A percentile compares a stretch with the other conserved stretches of the same genome.
These are phyloP conservation scores for Pholiota molesta DNA, from an alignment of 768 basidiomycete genomes.

Conservation along the genomic window DNA sequence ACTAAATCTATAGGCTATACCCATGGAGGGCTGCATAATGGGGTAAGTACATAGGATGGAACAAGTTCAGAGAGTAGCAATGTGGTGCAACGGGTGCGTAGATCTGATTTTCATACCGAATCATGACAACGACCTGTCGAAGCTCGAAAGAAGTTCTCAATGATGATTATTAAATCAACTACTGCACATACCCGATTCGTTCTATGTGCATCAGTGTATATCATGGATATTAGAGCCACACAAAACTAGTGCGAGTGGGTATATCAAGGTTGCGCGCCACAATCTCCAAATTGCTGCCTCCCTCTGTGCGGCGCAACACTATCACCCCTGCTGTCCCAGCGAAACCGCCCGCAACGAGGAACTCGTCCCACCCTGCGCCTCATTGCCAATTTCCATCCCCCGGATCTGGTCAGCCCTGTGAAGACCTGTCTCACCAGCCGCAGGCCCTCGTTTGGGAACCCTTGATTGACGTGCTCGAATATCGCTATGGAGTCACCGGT, in stretches of 20 bases:
- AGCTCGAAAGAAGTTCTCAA: too few relatives aligned
- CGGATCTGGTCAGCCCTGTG: conserved; percentile 64
- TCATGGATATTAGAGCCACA: conserved; percentile 38
- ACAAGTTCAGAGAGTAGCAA: too few relatives aligned
- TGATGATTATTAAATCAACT: too few relatives aligned
- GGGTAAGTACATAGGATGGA: too few relatives aligned
- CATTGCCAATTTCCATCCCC: conserved; percentile 64
- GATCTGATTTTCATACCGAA: too few relatives aligned
- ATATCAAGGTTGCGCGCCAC: conserved; percentile 57
- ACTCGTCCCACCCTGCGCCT: conserved; percentile 48
- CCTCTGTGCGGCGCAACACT: conserved; percentile 56
- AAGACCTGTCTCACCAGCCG: conserved; percentile 53
- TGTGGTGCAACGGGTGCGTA: too few relatives aligned
- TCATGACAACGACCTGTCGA: too few relatives aligned
- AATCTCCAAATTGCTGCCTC: conserved; percentile 52
- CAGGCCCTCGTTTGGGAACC: conserved; percentile 32
- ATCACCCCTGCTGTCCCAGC: conserved; percentile 58
- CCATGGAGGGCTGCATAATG: too few relatives aligned
- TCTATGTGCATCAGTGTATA: not conserved
- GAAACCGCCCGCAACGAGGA: conserved; percentile 55
- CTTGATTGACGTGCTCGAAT: conserved; percentile 48
- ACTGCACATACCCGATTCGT: not conserved
- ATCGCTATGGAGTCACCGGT: conserved; percentile 67
- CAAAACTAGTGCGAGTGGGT: conserved; percentile 53
- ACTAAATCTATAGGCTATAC: too few relatives aligned